Base-by-base conservation (phyloP, 2,329 filamentous ascomycete species). In the Byssothecium circinans region DNA sequence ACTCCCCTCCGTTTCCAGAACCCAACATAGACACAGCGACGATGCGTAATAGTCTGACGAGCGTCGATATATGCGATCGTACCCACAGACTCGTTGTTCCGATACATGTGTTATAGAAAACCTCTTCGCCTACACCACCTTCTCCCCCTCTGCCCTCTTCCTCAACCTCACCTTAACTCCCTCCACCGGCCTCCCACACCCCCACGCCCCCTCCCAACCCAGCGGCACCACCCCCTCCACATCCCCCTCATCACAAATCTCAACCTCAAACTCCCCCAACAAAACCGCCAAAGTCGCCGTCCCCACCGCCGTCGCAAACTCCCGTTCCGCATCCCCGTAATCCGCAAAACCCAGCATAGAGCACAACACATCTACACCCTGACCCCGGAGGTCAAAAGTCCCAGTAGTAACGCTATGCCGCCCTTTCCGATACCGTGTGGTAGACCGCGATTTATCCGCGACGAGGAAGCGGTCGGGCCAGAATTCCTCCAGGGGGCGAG, bases 381-480 rank as follows among this genome's bases (percentile, higher is more conserved):
- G 49, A 43, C 57, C 49, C 6, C 61, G 49, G 41, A 61, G 23
- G 41, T 49, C 51, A 43, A 57, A 57, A 19, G 29, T 41, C 11
- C 54, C 45, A 36, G 32, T 25, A 18, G 38, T 23, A 12, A 32
- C 23, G 20, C 5, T 41, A 40, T 36, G 25, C 41, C 25, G 49
- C 39, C 11, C 27, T 25, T 27, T 43, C 34, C 23, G 19, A 12
- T 42, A 30, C 18, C 27, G 42, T 29, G 38, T 34, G 15, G 35
- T 35, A 15, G 8, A 32, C 14, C 35, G 20, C 15, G 8, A 32
- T 10, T 47, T 52, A 2, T 53, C 49, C 0, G 54, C 37, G 11
- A 53, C 17, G 2, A 61, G 35, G 35, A 67, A 68, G 0, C 64
- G 53, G 41, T 64, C 63, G 8, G 61, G 49, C 57, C 61, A 67